Evolutionary conservation across 495 filamentous ascomycete species (phyloP), one percentile per base, ranked within the genome.

Genomic region (Beverwykella pulmonaria): DNA sequence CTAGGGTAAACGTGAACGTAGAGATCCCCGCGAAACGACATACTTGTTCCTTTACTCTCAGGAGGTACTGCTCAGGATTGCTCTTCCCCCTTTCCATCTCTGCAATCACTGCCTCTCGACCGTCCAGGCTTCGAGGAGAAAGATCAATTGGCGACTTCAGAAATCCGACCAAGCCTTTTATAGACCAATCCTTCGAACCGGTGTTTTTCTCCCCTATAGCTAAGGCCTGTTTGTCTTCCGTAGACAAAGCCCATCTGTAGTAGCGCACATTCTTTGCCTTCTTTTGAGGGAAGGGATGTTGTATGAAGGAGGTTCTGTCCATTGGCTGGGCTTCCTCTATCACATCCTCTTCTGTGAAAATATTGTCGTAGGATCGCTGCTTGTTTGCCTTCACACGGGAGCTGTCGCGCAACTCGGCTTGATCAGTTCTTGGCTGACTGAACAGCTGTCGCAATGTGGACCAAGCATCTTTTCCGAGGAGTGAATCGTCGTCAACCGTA

Each of bases 171-270:
- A 53, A 17, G 29, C 59, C 53, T 5, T 14, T 25, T 14, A 17
- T 6, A 20, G 27, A 34, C 63, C 55, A 66, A n/a, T 44, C 32
- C 46, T 26, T 59, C 23, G 34, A 17, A 20, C 53, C 46, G 39
- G 56, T 32, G 30, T 36, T 47, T 27, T 12, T 53, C 20, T 61
- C 39, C 17, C 65, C 65, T 19, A 25, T 34, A 1, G 36, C 41
- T 4, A 68, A 25, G 15, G 57, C 58, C 1, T 52, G 10, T 30
- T 68, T 68, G 39, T 68, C 65, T 27, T 57, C 57, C 19, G 49
- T 19, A 15, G 39, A 32, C 34, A 68, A 32, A 8, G 49, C 50
- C 10, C n/a, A 14, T 5, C 30, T 49, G 27, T 68, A 68, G 53
- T 68, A 68, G 23, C 65, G 57, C 14, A 36, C 6, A 20, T 55